Percentiles rank a stretch among this genome's conserved stretches.
Evolutionary conservation across 805 yeast species (phyloP).

Genomic region (Yamadazyma paraphyllophila): DNA sequence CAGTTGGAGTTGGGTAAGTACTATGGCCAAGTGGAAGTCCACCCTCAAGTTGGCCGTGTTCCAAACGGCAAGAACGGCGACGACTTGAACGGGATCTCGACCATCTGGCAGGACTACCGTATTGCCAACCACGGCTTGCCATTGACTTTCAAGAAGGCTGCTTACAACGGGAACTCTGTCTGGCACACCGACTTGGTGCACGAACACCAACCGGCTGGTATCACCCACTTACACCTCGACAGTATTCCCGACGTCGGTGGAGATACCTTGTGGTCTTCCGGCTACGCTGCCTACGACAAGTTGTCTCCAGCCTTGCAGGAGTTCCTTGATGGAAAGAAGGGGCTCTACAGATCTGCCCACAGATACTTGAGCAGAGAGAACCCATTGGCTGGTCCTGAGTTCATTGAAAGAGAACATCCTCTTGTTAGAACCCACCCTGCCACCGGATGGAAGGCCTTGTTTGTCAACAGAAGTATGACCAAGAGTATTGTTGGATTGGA

Average conservation of each 20-base stretch:
- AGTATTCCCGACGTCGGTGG: constrained; percentile 49
- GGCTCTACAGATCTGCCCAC: constrained; percentile 41
- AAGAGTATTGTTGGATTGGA: constrained; percentile 50
- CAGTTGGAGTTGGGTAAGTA: constrained; percentile 26
- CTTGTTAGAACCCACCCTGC: constrained; percentile 62
- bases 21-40: constrained; percentile 27
- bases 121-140: constrained; percentile 25
- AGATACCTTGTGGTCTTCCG: constrained; percentile 54
- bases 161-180: constrained; percentile 29
- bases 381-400: constrained; percentile 45
- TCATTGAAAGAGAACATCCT: constrained; percentile 56
- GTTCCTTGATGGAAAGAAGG: constrained; percentile 52
- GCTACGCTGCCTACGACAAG: constrained; percentile 57
- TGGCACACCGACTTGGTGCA: constrained; percentile 39
- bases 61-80: constrained; percentile 16
- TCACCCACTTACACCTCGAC: constrained; percentile 36
- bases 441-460: constrained; percentile 59
- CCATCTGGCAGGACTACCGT: constrained; percentile 40
- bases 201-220: constrained; percentile 34
- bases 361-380: constrained; percentile 40
- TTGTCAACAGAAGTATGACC: constrained; percentile 50
- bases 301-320: constrained; percentile 48
- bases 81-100: constrained; percentile 31
- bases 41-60: constrained; percentile 24
- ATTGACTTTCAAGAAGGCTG: constrained; percentile 25